Evolutionary conservation across 2,329 filamentous ascomycete species (phyloP), one percentile per base, ranked within the genome.

Genomic region (Penicillium decumbens): DNA sequence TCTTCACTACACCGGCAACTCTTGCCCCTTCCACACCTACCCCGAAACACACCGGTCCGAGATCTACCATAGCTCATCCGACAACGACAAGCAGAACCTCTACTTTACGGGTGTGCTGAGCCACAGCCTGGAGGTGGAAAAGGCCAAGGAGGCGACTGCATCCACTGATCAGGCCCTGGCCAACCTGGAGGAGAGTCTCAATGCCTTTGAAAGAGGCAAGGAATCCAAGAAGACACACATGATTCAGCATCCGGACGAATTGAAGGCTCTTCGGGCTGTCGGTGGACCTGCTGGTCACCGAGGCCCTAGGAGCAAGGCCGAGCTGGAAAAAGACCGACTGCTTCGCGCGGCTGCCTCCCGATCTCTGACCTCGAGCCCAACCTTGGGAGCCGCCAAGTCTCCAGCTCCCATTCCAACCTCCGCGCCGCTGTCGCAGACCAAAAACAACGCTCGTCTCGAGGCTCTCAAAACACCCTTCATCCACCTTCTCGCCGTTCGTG

Each of bases 111-210:
- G 80, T 38, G 64, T 80, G 23, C 70, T 84, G 57, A 80, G 77
- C 64, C 80, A 84, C 62, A 78, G 71, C 53, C 72, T 83, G 30
- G 74, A 75, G 57, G 75, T 81, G 30, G 74, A 78, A 60, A 77
- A 78, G 66, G 77, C 76, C 33, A 73, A 78, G 63, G 72, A 78
- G 63, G 77, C 73, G 30, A 79, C 76, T 38, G 77, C 77, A 25
- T 78, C 77, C 53, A 77, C 77, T 33, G 82, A 85, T 64, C 76
- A 78, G 51, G 82, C 82, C 25, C 66, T 84, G 65, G 79, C 79
- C 45, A 76, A 75, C 33, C 72, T 85, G 46, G 77, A 82, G 65
- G 80, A 75, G 63, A 82, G 75, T 60, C 72, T 85, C 64, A 81
- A 77, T 52, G 77, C 79, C 20, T 76, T 80, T 44, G 74, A 82